Evolutionary conservation across 73 alveolate species (phyloP).

Genomic region (Effrenium voratum): DNA sequence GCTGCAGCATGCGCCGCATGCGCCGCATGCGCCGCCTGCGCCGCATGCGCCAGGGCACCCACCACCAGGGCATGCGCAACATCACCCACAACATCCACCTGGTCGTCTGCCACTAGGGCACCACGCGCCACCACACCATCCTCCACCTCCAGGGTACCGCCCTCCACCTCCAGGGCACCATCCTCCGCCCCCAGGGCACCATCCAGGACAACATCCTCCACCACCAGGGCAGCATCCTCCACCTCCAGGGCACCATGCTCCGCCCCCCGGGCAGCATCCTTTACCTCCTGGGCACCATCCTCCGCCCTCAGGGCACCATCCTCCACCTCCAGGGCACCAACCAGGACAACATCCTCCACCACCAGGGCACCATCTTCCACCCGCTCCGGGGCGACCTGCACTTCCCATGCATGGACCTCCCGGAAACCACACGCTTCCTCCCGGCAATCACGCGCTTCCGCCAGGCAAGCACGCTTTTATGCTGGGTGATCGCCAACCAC

Average conservation of each 20-base stretch:
- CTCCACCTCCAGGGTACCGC: background rate
- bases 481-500: too few relatives aligned
- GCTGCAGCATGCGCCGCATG: too few relatives aligned
- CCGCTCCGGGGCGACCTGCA: background rate
- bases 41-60: background rate
- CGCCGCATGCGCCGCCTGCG: too few relatives aligned
- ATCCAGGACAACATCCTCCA: background rate
- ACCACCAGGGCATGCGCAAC: background rate
- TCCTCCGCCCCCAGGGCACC: background rate
- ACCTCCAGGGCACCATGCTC: too few relatives aligned
- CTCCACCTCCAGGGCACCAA: background rate
- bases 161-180: background rate
- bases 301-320: constrained; percentile 16
- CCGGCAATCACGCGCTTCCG: too few relatives aligned
- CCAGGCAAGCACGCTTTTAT: too few relatives aligned
- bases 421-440: too few relatives aligned
- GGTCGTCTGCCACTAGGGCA: background rate
- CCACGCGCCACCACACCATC: background rate
- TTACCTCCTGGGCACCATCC: background rate
- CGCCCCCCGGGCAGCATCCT: background rate
- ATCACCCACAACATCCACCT: background rate
- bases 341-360: background rate
- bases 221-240: too few relatives aligned
- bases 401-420: too few relatives aligned
- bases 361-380: background rate